Evolutionary conservation across 169 alveolate species (phyloP).

Genomic region (Amoebophrya sp.): DNA sequence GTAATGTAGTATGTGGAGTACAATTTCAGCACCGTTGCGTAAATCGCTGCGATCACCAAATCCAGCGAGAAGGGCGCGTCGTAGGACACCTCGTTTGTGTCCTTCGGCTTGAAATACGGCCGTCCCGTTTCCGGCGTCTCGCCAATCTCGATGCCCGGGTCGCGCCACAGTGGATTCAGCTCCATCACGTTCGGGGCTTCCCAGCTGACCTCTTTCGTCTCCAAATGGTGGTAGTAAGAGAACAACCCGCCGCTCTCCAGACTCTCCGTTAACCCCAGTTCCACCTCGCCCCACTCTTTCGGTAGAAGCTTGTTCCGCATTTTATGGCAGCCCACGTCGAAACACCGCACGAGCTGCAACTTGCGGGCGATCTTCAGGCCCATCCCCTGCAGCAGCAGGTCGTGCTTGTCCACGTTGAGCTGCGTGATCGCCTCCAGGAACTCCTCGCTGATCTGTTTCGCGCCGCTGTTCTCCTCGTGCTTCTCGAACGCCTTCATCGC

Average conservation of each 20-base stretch:
- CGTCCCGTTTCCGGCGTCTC: background rate
- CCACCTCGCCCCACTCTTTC: background rate
- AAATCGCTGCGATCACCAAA: background rate
- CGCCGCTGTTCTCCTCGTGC: background rate
- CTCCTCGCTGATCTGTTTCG: background rate
- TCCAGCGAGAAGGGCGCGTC: background rate
- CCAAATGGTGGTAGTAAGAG: background rate
- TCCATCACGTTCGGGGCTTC: background rate
- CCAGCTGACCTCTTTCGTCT: background rate
- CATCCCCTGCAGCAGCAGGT: background rate
- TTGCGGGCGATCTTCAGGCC: background rate
- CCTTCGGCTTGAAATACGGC: background rate
- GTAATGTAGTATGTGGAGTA: background rate
- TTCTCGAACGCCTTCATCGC: background rate
- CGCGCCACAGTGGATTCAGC: background rate
- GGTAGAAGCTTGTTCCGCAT: background rate
- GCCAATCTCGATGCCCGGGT: background rate
- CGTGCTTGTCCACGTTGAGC: background rate
- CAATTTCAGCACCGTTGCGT: background rate
- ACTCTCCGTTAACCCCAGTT: background rate
- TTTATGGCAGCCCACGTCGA: background rate
- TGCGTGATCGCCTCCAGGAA: background rate
- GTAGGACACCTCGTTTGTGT: background rate
- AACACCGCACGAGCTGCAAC: background rate
- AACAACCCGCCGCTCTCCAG: background rate